Base-by-base conservation (phyloP, 192 early-diverging fungal species). In the Backusella australiensis region DNA sequence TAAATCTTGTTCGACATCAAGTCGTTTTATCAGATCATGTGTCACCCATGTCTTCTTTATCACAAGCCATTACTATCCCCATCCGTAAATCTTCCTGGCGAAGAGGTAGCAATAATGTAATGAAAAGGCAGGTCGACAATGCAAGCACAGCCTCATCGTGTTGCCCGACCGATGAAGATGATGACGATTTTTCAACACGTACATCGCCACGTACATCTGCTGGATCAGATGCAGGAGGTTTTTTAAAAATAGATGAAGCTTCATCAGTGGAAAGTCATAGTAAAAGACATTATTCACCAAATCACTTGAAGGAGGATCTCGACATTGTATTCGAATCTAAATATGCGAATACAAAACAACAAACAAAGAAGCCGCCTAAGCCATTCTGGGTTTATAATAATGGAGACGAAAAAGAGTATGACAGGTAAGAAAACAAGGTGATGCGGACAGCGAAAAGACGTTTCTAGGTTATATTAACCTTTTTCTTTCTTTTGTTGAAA, bases 391-490 rank as follows among this genome's bases (percentile, higher is more conserved):
- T 74, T 19, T 74, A 53, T 79, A 73, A 74, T 70, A 53, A 70
- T 34, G 52, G 67, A 11, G 73, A 73, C 29, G 78, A 79, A 63
- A 72, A 73, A 38, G 78, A 79, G 63, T 79, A 79, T 49, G 68
- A 79, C 32, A 67, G 78, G 77, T 78, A 71, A 42, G 6, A 44
- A 11, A 21, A 52, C 23, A 23, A 32, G 32, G 2, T 12, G 66
- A 35, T 68, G 19, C 34, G 66, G 29, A 44, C 19, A 21, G 21
- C n/a, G 53, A 56, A 56, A 56, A 17, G 42, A 0, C 15, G 14
- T 44, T 44, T 44, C 12, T 12, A 44, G 15, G 4, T 11, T 52
- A 26, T 56, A 56, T 11, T 56, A 21, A 23, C 19, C 7, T 56
- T 11, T 56, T 9, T 0, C n/a, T 23, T 56, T 56, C 19, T 11